These are phyloP conservation scores for Ceratocystis colombiana DNA, from an alignment of 2,329 filamentous ascomycete genomes.

Conservation along the genomic window DNA sequence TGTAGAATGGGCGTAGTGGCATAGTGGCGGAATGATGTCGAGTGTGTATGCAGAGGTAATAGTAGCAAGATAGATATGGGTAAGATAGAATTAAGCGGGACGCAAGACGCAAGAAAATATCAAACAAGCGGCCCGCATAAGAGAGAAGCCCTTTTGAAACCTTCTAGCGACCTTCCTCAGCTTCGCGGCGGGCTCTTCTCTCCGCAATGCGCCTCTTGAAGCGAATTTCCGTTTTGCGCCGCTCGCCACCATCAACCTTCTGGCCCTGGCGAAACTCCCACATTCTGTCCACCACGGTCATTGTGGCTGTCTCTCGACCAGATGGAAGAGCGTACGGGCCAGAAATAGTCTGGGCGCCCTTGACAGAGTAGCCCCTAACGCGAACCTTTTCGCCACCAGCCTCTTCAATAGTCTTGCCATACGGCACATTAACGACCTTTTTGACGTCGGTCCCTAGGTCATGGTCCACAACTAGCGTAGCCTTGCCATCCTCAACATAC, in stretches of 20 bases:
- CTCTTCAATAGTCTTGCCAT: slow-evolving; percentile 34
- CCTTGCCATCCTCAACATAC: slow-evolving; percentile 52
- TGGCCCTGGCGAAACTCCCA: slow-evolving; percentile 81
- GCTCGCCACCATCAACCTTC: slow-evolving; percentile 95
- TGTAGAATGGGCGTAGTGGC: no score
- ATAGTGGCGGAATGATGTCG: no score
- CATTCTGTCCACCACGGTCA: slow-evolving; percentile 72
- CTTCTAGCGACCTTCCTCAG: slow-evolving; percentile 33
- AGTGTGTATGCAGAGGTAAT: no score
- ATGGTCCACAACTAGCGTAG: slow-evolving; percentile 39
- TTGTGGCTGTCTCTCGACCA: slow-evolving; percentile 51
- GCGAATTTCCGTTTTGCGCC: slow-evolving; percentile 72
- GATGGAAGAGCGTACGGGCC: slow-evolving; percentile 65
- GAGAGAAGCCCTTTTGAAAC: background rate
- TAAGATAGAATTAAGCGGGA: background rate
- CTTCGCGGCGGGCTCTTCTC: slow-evolving; percentile 56
- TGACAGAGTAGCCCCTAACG: slow-evolving; percentile 56
- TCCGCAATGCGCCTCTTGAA: slow-evolving; percentile 76
- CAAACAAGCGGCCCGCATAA: background rate
- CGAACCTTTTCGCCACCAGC: slow-evolving; percentile 33
- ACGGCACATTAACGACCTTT: slow-evolving; percentile 47
- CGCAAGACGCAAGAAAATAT: background rate
- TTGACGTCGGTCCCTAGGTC: slow-evolving; percentile 38
- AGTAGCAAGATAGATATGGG: no score
- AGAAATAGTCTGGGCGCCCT: slow-evolving; percentile 57